Percentiles rank a stretch among this genome's conserved stretches.
Conservation (phyloP, 2,329 filamentous ascomycete genomes). For the Talaromyces sp. region DNA sequence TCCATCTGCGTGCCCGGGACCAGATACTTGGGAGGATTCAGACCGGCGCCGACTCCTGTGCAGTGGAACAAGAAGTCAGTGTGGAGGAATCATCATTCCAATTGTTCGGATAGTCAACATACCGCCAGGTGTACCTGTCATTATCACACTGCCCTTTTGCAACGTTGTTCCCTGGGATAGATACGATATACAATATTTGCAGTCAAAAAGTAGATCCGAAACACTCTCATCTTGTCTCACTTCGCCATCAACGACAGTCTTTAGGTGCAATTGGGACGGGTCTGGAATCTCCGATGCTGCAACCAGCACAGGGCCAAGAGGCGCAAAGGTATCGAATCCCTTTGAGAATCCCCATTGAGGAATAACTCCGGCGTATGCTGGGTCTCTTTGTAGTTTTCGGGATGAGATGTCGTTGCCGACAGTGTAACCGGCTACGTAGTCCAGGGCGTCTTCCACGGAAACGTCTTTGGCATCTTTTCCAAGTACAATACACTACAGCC, state of each 20-base stretch:
- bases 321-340: conserved; percentile 66
- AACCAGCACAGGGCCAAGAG: conserved; percentile 52
- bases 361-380: conserved; percentile 47
- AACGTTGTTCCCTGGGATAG: conserved; percentile 29
- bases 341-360: conserved; percentile 64
- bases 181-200: conserved; percentile 34
- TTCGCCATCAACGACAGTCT: conserved; percentile 18
- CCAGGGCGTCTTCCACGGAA: conserved; percentile 47
- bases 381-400: conserved; percentile 64
- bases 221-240: conserved; percentile 17
- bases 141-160: conserved; percentile 29
- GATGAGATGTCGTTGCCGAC: conserved; percentile 67
- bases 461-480: conserved; percentile 40
- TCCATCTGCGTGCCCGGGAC: conserved; percentile 38
- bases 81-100: neutral
- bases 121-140: conserved; percentile 29
- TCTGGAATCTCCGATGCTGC: neutral
- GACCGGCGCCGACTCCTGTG: conserved; percentile 39
- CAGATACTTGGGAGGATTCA: conserved; percentile 41
- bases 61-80: neutral
- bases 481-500: conserved; percentile 3
- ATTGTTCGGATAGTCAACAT: neutral
- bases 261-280: conserved; percentile 10
- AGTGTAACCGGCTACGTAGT: conserved; percentile 65
- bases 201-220: conserved; percentile 49